Base-by-base conservation (phyloP, 2,329 filamentous ascomycete genomes). In the Aplosporella prunicola region DNA sequence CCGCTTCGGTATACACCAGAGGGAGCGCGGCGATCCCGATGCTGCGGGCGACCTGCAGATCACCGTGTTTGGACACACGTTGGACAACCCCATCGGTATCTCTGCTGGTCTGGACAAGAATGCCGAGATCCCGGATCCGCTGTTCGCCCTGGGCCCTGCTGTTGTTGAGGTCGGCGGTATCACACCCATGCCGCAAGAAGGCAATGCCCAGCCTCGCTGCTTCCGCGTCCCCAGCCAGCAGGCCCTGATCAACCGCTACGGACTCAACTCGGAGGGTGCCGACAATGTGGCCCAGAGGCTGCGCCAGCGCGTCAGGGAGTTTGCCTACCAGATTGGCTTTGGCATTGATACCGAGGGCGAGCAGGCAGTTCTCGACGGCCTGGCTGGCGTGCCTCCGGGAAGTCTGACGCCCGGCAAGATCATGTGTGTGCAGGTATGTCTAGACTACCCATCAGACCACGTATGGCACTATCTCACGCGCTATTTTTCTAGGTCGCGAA, bases 61-160 rank as follows among this genome's bases (percentile, higher is more conserved):
- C 7, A 68, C 76, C 35, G 79, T 96, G 14, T 95, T 93, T 56
- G 86, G 82, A 23, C 74, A 81, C 44, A 71, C 66, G 4, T 64
- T 98, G 31, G 69, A 74, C 51, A 96, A 95, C 61, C 91, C 91
- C 1, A 78, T 98, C 51, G 91, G 82, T 40, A 94, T 93, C 45
- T 93, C 86, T n/a, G 91, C 86, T 5, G 91, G 91, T 8, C 77
- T 98, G 28, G 91, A 96, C 67, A 96, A 98, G 68, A 76, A 93
- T 53, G 91, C 80, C 37, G 85, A 94, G 44, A 80, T 96, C 37
- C 83, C 88, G 1, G 82, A 89, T 51, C 74, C 80, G 10, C 69
- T 98, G 23, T 83, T 96, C 55, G 85, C 79, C 6, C 66, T 95
- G 3, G 91, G 91, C 20, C 80, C 89, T 16, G 80, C 78, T 3